Base-by-base conservation (phyloP, 306 rosid species). In the Mucuna pruriens region DNA sequence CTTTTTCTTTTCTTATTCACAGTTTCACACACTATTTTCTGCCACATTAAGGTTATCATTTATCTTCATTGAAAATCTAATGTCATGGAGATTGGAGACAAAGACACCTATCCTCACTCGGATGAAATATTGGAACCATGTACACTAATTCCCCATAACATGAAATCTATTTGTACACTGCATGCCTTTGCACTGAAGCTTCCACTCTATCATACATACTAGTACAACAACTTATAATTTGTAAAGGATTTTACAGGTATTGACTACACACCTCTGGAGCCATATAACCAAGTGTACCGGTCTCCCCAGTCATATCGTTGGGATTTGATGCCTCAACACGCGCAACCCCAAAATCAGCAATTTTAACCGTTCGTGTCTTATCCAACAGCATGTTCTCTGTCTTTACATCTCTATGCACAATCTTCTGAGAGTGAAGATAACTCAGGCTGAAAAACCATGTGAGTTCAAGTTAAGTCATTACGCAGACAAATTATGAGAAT, bases 301-400 rank as follows among this genome's bases (percentile, higher is more conserved):
- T 95, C 93, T 95, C 99, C 85, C 99, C 99, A 15, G 99, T 95
- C 99, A 95, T 95, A 85, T 95, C 99, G 39, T 95, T 95, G 71
- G 98, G 99, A 90, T 95, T 95, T 80, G 99, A 95, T 33, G 99
- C 99, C 88, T 95, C 99, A 9, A 95, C 98, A 10, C 99, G 95
- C 13, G 99, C 99, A 71, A 95, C 99, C 62, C 99, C 99, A 81
- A 95, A 95, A 86, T 95, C 99, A 39, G 99, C 99, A 76, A 95
- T 95, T 88, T 95, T 95, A 34, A 95, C 88, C 0, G 92, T 87
- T 29, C 97, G 95, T 20, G 96, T 84, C 88, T 90, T 95, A 79
- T 95, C 98, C 83, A 95, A 76, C 52, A 95, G 86, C 98, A 95
- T 95, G 87, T 95, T 95, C 84, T 95, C 99, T 17, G 99, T 95